Percentiles rank a stretch among this genome's conserved stretches.
These are phyloP conservation scores for Schoenoplectus triqueter DNA, from an alignment of 202 grass and related monocot genomes.

Conservation along the genomic window DNA sequence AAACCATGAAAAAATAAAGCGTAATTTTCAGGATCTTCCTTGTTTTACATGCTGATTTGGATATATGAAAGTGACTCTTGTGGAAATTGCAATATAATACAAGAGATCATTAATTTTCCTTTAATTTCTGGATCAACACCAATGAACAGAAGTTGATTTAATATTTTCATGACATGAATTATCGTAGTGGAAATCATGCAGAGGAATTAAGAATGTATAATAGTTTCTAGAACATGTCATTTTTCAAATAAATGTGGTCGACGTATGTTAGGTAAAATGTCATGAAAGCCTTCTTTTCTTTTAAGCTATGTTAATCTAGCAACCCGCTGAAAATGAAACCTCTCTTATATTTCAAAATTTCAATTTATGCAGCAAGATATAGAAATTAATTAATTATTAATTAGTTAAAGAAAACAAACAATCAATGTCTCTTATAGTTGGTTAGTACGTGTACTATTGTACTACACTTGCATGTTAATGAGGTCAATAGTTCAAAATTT, in stretches of 20 bases:
- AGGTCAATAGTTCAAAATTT: too few relatives aligned
- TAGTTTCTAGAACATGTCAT: conserved; percentile 27
- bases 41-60: too few relatives aligned
- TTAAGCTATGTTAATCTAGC: not conserved
- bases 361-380: not conserved
- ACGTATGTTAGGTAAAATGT: conserved; percentile 23
- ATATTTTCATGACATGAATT: not conserved
- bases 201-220: not conserved
- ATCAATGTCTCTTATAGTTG: too few relatives aligned
- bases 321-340: conserved; percentile 6
- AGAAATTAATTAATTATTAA: not conserved
- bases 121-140: too few relatives aligned
- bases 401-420: not conserved
- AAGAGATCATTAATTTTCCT: too few relatives aligned
- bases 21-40: too few relatives aligned
- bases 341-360: not conserved
- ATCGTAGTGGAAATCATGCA: not conserved
- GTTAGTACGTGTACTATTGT: too few relatives aligned
- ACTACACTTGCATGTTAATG: too few relatives aligned
- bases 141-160: too few relatives aligned
- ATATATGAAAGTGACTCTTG: too few relatives aligned
- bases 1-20: too few relatives aligned
- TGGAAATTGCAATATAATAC: too few relatives aligned
- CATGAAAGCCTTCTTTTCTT: not conserved
- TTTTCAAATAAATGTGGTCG: not conserved